Evolutionary conservation across 2,329 filamentous ascomycete genomes (phyloP).

Genomic region (Aspergillus brasiliensis): DNA sequence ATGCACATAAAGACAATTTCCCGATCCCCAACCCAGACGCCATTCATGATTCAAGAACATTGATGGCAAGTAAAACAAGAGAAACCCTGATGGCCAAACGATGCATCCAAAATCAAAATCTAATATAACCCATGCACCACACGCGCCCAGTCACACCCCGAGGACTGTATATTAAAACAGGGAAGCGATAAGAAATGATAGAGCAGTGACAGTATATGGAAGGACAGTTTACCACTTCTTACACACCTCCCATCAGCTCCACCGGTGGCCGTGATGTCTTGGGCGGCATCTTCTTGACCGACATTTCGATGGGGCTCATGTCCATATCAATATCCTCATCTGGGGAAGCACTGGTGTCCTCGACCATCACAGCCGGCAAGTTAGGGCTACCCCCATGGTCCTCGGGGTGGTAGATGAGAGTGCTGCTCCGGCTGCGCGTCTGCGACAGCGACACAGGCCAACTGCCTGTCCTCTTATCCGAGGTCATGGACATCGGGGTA

Average conservation of each 20-base stretch:
- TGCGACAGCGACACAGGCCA: slow-evolving; percentile 34
- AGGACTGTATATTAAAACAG: not conserved
- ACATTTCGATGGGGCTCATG: slow-evolving; percentile 45
- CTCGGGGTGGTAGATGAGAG: slow-evolving; percentile 64
- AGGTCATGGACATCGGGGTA: slow-evolving; percentile 40
- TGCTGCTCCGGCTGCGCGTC: slow-evolving; percentile 55
- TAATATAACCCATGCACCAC: slow-evolving; percentile 11
- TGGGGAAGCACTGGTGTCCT: slow-evolving; percentile 57
- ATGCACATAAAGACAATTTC: not conserved
- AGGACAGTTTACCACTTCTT: not conserved
- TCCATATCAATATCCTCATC: slow-evolving; percentile 53
- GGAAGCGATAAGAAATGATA: not conserved
- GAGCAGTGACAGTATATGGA: not conserved
- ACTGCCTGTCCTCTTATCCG: slow-evolving; percentile 34
- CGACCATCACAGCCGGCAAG: slow-evolving; percentile 65
- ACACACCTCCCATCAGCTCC: slow-evolving; percentile 54
- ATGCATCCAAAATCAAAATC: slow-evolving; percentile 3
- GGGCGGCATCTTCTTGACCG: slow-evolving; percentile 47
- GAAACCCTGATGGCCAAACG: not conserved
- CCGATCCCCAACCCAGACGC: not conserved
- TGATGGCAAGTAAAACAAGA: not conserved
- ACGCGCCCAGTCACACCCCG: not conserved
- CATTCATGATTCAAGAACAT: not conserved
- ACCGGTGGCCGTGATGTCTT: slow-evolving; percentile 60
- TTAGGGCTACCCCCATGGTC: slow-evolving; percentile 62